Evolutionary conservation across 108 stramenopile species (phyloP).

Genomic region (Fragilaria crotonensis): DNA sequence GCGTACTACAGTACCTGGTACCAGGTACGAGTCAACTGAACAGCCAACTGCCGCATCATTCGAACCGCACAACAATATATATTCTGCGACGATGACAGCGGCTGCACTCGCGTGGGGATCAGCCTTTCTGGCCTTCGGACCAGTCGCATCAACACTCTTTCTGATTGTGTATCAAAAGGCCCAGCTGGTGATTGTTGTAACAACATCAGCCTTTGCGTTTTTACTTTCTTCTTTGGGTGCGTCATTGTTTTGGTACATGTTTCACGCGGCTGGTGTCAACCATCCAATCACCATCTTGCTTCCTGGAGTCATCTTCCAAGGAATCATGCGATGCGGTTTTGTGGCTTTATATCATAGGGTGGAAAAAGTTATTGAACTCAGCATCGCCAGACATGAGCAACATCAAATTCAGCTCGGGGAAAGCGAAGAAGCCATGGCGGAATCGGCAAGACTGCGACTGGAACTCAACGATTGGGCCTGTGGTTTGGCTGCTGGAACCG

Average conservation of each 20-base stretch:
- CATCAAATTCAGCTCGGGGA: constrained; percentile 3
- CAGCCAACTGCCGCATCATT: too few relatives aligned
- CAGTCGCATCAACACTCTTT: constrained; percentile 61
- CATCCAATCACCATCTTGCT: constrained; percentile 33
- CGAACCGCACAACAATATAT: background rate
- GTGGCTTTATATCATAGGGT: constrained; percentile 62
- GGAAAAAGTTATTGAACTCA: constrained; percentile 60
- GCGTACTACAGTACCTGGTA: too few relatives aligned
- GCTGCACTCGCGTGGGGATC: constrained; percentile 47
- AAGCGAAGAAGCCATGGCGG: constrained; percentile 19
- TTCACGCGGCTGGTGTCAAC: constrained; percentile 28
- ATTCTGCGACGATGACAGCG: constrained; percentile 31
- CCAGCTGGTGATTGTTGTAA: constrained; percentile 68
- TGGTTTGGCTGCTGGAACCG: constrained; percentile 71
- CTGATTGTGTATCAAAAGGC: constrained; percentile 58
- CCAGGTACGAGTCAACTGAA: too few relatives aligned
- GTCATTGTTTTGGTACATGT: constrained; percentile 49
- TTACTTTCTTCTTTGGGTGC: constrained; percentile 42
- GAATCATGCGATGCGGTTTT: constrained; percentile 48
- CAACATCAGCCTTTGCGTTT: constrained; percentile 63
- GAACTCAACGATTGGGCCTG: constrained; percentile 70
- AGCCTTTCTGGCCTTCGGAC: constrained; percentile 68
- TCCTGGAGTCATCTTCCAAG: constrained; percentile 60
- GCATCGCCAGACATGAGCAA: constrained; percentile 27
- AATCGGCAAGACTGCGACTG: constrained; percentile 57